Conservation (phyloP, 2,329 filamentous ascomycete genomes). For the Fusarium caatingaense region DNA sequence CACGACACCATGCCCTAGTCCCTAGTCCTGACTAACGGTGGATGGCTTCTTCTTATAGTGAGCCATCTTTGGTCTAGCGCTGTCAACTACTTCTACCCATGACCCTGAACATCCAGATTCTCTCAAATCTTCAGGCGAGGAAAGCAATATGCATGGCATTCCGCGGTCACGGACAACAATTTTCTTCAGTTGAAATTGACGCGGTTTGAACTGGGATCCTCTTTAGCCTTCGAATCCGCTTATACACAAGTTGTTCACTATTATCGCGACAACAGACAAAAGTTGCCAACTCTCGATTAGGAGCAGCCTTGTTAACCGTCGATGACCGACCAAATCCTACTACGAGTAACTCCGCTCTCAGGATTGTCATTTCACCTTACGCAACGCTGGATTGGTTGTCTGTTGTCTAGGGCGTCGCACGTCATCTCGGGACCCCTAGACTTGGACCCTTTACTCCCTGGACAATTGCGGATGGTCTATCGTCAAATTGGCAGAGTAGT, state of each 20-base stretch:
- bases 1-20: conserved; percentile 9
- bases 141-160: conserved; percentile 31
- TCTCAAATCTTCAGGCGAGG: background rate
- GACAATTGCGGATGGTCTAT: background rate
- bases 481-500: background rate
- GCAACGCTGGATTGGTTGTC: background rate
- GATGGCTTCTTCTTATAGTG: conserved; percentile 26
- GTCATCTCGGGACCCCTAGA: background rate
- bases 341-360: background rate
- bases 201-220: background rate
- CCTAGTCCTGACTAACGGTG: conserved; percentile 24
- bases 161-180: conserved; percentile 7
- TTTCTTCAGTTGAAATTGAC: background rate
- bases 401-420: background rate
- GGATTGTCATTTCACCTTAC: background rate
- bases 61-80: conserved; percentile 17
- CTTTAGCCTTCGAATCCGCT: background rate
- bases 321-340: background rate
- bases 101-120: background rate
- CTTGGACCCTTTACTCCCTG: background rate
- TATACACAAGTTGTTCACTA: background rate
- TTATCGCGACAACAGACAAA: background rate
- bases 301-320: background rate
- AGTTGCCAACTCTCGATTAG: background rate
- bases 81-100: background rate